These are phyloP conservation scores for Fusarium oxysporum DNA, from an alignment of 2,329 filamentous ascomycete genomes.

Conservation along the genomic window DNA sequence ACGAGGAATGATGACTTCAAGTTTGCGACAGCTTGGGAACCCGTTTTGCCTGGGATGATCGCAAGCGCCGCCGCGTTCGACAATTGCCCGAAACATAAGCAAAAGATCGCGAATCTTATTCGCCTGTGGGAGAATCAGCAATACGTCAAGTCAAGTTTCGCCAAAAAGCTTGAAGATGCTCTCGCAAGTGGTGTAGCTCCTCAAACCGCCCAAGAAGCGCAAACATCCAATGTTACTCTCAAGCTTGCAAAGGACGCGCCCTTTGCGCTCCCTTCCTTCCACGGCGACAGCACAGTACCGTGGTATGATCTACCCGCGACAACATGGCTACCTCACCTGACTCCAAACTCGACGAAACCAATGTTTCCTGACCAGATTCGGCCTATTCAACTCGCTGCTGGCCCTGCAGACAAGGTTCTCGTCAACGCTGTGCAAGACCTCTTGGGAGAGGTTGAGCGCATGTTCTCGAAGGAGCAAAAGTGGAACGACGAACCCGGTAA, in stretches of 20 bases:
- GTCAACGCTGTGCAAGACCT: slow-evolving; percentile 76
- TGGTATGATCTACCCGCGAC: slow-evolving; percentile 88
- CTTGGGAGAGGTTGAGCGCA: slow-evolving; percentile 74
- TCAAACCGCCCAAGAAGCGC: slow-evolving; percentile 28
- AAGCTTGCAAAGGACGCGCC: slow-evolving; percentile 68
- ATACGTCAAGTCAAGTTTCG: slow-evolving; percentile 68
- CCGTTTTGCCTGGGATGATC: slow-evolving; percentile 72
- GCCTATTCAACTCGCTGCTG: slow-evolving; percentile 76
- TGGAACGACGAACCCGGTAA: slow-evolving; percentile 61
- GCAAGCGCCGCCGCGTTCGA: slow-evolving; percentile 66
- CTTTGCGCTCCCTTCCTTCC: slow-evolving; percentile 78
- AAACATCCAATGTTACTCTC: slow-evolving; percentile 42
- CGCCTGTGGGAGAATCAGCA: slow-evolving; percentile 75
- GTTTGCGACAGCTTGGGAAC: slow-evolving; percentile 68
- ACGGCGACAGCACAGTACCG: slow-evolving; percentile 78
- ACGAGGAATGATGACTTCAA: slow-evolving; percentile 62
- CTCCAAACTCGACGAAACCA: slow-evolving; percentile 78
- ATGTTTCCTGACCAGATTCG: slow-evolving; percentile 78
- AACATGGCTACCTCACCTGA: slow-evolving; percentile 82
- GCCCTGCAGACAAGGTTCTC: slow-evolving; percentile 75
- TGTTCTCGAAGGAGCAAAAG: slow-evolving; percentile 68
- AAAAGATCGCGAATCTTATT: slow-evolving; percentile 73
- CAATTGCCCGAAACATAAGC: slow-evolving; percentile 72
- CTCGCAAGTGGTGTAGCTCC: slow-evolving; percentile 57
- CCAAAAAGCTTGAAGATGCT: slow-evolving; percentile 69